A percentile compares a stretch with the other conserved stretches of the same genome.
phyloP scores from a whole-genome alignment of 78 protist species.

The Dictyostelium firmibasis region DNA sequence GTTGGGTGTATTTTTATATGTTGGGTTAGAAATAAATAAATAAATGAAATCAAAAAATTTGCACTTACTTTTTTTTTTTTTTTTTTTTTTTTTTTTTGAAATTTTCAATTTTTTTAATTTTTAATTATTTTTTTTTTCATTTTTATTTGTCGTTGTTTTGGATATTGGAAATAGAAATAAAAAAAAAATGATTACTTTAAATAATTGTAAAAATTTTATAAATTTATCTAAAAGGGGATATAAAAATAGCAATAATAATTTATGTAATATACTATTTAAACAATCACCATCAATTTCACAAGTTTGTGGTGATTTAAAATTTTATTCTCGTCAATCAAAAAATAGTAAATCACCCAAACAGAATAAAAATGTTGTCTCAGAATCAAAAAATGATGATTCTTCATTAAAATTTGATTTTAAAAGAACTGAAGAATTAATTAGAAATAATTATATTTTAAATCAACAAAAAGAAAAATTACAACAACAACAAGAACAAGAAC shows the following conservation, averaged over 20 bases:
- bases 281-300: neutral
- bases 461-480: neutral
- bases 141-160: neutral
- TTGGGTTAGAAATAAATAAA: neutral
- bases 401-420: neutral
- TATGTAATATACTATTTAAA: neutral
- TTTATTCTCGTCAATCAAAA: neutral
- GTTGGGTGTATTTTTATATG: neutral
- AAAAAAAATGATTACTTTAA: neutral
- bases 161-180: neutral
- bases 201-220: neutral
- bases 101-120: neutral
- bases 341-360: neutral
- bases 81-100: neutral
- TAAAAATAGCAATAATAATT: neutral
- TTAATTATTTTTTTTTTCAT: neutral
- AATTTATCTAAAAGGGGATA: neutral
- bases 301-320: neutral
- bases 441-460: neutral
- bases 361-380: neutral
- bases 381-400: neutral
- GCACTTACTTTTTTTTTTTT: neutral
- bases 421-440: neutral
- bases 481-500: neutral
- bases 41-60: neutral